phyloP scores from a whole-genome alignment of 345 rosid genomes.

The Excoecaria agallocha region DNA sequence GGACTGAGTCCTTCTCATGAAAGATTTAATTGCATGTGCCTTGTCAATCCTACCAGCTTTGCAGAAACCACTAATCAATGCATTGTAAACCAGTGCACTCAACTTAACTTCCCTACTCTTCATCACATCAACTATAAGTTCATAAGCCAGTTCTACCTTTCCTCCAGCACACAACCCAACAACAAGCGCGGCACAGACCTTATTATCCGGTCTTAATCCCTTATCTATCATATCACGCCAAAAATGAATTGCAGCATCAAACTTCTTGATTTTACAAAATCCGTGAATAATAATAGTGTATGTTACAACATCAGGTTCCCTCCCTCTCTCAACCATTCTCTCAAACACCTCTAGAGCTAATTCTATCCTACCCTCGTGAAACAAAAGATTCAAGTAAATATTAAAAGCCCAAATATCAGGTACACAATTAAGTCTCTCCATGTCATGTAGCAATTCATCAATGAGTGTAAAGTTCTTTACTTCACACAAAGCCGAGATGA shows the following conservation, averaged over 20 bases:
- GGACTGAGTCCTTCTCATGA: slow-evolving; percentile 70
- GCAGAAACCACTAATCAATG: slow-evolving; percentile 79
- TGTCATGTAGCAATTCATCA: slow-evolving; percentile 55
- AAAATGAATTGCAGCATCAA: slow-evolving; percentile 50
- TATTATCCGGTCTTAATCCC: slow-evolving; percentile 63
- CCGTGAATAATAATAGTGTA: slow-evolving; percentile 73
- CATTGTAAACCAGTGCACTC: slow-evolving; percentile 61
- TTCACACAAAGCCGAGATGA: slow-evolving; percentile 79
- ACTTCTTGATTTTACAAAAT: slow-evolving; percentile 51
- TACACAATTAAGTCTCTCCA: slow-evolving; percentile 58
- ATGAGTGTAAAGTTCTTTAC: slow-evolving; percentile 54
- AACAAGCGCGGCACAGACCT: slow-evolving; percentile 60
- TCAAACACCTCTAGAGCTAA: slow-evolving; percentile 60
- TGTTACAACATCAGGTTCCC: slow-evolving; percentile 81
- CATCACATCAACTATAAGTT: slow-evolving; percentile 62
- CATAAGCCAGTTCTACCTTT: slow-evolving; percentile 88
- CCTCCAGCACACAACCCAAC: slow-evolving; percentile 65
- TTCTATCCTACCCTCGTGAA: slow-evolving; percentile 44
- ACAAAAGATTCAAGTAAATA: slow-evolving; percentile 68
- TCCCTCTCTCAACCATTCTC: slow-evolving; percentile 56
- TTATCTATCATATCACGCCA: slow-evolving; percentile 66
- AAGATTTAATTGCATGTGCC: slow-evolving; percentile 65
- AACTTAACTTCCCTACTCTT: slow-evolving; percentile 53
- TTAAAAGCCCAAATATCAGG: slow-evolving; percentile 89
- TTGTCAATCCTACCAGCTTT: slow-evolving; percentile 66